These are phyloP conservation scores for Boletus edulis DNA, from an alignment of 768 basidiomycete genomes.

Conservation along the genomic window DNA sequence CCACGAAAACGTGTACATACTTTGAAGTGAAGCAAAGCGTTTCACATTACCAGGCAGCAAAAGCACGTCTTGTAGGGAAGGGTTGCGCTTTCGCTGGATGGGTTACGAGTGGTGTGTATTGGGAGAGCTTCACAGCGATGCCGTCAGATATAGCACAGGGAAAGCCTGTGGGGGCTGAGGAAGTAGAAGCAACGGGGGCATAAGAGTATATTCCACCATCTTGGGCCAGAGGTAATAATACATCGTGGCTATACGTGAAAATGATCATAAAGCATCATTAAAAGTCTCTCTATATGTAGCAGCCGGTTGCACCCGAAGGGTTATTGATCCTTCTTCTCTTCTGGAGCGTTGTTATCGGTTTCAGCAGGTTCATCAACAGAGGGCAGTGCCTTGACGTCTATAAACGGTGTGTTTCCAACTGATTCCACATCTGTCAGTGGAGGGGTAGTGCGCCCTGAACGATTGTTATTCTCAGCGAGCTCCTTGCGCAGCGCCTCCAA, in stretches of 20 bases:
- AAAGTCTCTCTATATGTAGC: conserved; percentile 6
- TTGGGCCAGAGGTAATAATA: conserved; percentile 4
- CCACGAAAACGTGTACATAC: conserved; percentile 39
- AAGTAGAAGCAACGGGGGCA: not conserved
- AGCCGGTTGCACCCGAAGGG: not conserved
- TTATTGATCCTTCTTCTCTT: conserved; percentile 33
- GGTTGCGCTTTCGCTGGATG: conserved; percentile 59
- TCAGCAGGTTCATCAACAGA: conserved; percentile 14
- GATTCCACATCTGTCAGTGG: conserved; percentile 43
- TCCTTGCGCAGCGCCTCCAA: conserved; percentile 89
- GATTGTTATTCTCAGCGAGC: conserved; percentile 65
- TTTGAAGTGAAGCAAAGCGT: conserved; percentile 41
- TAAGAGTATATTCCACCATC: conserved; percentile 4
- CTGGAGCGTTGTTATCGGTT: conserved; percentile 8
- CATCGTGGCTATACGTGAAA: conserved; percentile 7
- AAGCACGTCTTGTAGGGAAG: conserved; percentile 42
- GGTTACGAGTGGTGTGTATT: conserved; percentile 50
- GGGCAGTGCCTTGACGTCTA: conserved; percentile 23
- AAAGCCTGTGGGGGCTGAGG: not conserved
- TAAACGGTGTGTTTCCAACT: conserved; percentile 34
- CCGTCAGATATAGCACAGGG: conserved; percentile 2
- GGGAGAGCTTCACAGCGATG: conserved; percentile 47
- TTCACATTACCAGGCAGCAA: conserved; percentile 50
- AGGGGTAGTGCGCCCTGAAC: conserved; percentile 55
- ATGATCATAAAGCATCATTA: conserved; percentile 19